These are phyloP conservation scores for Calophaca sinica DNA, from an alignment of 306 rosid genomes.

Conservation along the genomic window DNA sequence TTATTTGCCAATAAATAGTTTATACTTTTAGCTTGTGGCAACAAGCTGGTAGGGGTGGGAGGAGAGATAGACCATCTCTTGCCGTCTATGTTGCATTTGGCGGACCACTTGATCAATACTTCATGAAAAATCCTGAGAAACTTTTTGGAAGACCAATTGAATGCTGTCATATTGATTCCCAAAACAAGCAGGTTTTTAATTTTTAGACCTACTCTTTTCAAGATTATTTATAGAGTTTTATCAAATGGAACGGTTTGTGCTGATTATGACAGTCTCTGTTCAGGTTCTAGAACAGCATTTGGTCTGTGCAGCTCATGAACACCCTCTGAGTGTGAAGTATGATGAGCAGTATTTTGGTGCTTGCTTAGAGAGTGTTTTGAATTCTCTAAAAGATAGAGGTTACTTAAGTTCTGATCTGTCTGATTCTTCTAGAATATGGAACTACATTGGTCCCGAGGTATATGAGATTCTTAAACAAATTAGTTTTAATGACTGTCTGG, in stretches of 20 bases:
- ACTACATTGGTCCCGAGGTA: constrained; percentile 85
- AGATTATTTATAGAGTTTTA: constrained; percentile 24
- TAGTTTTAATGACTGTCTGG: constrained; percentile 40
- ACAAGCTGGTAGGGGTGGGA: constrained; percentile 97
- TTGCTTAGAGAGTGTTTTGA: constrained; percentile 58
- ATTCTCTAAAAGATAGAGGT: constrained; percentile 71
- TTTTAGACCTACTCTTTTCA: constrained; percentile 35
- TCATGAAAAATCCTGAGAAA: constrained; percentile 79
- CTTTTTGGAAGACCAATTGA: constrained; percentile 91
- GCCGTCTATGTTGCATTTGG: constrained; percentile 90
- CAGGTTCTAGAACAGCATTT: constrained; percentile 92
- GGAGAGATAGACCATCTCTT: constrained; percentile 90
- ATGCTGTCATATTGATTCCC: constrained; percentile 87
- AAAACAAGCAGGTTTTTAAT: constrained; percentile 78
- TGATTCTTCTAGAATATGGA: constrained; percentile 70
- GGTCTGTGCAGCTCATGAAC: constrained; percentile 85
- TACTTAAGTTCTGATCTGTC: constrained; percentile 59
- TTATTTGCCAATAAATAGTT: constrained; percentile 10
- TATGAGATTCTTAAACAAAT: constrained; percentile 27
- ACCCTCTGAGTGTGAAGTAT: constrained; percentile 68
- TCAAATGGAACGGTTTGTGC: constrained; percentile 31
- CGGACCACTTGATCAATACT: constrained; percentile 95
- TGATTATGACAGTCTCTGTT: constrained; percentile 43
- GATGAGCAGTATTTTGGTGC: constrained; percentile 83
- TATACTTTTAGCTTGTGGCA: constrained; percentile 83